A percentile compares a stretch with the other conserved stretches of the same genome.
These are phyloP conservation scores for Linanthus parryae DNA, from an alignment of 148 eudicot species.

Conservation along the genomic window DNA sequence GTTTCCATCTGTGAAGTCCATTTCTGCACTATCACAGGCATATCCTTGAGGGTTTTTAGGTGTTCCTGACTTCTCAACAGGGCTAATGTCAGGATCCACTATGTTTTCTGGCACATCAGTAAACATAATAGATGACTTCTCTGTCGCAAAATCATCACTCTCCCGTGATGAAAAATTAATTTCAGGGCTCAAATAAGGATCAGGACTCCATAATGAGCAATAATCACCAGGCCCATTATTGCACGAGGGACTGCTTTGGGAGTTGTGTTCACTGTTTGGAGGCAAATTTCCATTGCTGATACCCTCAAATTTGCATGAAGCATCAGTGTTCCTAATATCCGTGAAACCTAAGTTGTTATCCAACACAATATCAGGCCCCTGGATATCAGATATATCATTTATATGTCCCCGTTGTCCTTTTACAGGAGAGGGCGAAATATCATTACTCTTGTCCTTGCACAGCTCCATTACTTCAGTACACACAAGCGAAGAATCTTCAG, in stretches of 20 bases:
- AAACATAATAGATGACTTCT: constrained; percentile 10
- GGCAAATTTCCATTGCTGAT: constrained; percentile 8
- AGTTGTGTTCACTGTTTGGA: constrained; percentile 7
- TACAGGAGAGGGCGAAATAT: too few species aligned
- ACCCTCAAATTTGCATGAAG: constrained; percentile 1
- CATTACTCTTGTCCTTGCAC: too few species aligned
- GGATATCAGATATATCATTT: constrained; percentile 2
- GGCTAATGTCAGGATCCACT: constrained; percentile 4
- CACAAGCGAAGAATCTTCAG: too few species aligned
- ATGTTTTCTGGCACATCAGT: not conserved
- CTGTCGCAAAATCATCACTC: constrained; percentile 6
- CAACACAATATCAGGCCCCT: constrained; percentile 3
- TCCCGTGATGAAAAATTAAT: constrained; percentile 9
- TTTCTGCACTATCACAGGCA: constrained; percentile 12
- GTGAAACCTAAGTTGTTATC: not conserved
- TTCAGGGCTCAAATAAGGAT: constrained; percentile 10
- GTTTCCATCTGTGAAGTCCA: constrained; percentile 4
- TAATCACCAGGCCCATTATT: too few species aligned
- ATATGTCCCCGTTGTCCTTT: too few species aligned
- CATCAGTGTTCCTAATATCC: not conserved
- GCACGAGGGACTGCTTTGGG: constrained; percentile 4
- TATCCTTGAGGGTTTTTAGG: constrained; percentile 6
- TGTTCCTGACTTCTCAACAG: constrained; percentile 14
- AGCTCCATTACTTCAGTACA: too few species aligned
- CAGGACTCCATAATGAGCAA: constrained; percentile 10